A percentile compares a stretch with the other conserved stretches of the same genome.
Conservation (phyloP, 371 early-diverging fungal species). For the Syncephalastrum racemosum region DNA sequence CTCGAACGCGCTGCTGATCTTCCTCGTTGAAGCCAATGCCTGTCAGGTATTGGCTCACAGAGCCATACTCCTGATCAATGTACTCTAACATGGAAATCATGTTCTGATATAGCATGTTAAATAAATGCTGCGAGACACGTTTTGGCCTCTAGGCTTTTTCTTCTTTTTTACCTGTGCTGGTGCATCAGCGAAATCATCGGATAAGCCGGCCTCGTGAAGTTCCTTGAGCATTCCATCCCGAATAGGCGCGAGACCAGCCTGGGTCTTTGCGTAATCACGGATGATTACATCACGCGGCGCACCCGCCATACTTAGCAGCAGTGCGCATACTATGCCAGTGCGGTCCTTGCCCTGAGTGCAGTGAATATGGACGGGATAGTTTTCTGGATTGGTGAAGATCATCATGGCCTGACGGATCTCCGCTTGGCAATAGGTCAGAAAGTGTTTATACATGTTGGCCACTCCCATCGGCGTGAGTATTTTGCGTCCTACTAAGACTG, state of each 20-base stretch:
- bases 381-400: conserved; percentile 52
- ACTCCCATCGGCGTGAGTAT: conserved; percentile 60
- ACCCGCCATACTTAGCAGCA: conserved; percentile 58
- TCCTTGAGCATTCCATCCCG: conserved; percentile 49
- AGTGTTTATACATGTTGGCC: conserved; percentile 58
- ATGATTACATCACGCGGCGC: conserved; percentile 63
- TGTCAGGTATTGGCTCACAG: conserved; percentile 30
- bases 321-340: conserved; percentile 66
- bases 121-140: not conserved
- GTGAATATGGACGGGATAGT: conserved; percentile 74
- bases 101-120: conserved; percentile 16
- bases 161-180: conserved; percentile 43
- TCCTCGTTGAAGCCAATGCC: conserved; percentile 32
- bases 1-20: conserved; percentile 32
- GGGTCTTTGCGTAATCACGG: conserved; percentile 64
- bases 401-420: conserved; percentile 54
- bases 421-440: conserved; percentile 51
- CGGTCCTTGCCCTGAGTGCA: conserved; percentile 83
- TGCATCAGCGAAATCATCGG: conserved; percentile 57
- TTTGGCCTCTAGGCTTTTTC: not conserved
- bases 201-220: conserved; percentile 51
- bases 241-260: conserved; percentile 47
- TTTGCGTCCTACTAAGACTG: conserved; percentile 46
- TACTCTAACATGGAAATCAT: conserved; percentile 33
- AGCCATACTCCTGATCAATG: conserved; percentile 32